Evolutionary conservation across 208 protist species (phyloP), one percentile per base, ranked within the genome.

Genomic region (Hexamita inflata): DNA sequence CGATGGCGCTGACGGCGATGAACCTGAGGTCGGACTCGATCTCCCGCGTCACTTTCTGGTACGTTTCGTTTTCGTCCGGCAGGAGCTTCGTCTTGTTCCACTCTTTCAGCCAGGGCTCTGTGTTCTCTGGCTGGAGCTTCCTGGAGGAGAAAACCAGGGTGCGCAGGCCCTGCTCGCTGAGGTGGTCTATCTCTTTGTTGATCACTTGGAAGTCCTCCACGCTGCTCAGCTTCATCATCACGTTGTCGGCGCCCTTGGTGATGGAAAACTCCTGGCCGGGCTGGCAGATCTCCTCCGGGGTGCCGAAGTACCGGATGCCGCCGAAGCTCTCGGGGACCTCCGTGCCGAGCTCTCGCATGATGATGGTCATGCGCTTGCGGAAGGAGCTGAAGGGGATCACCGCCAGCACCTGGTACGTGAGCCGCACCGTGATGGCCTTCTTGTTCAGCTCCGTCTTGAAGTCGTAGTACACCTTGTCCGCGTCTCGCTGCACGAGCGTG

Each of bases 1-100:
- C 95, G 2, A 98, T 93, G 15, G 93, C 95, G 1, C 92, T 96
- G 0, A 96, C 82, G 28, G 91, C 89, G 9, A 45, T 7, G 64
- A 70, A 70, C 9, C 4, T n/a, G 28, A 70, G 64, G 40, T 70
- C 64, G 9, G 11, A 15, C 64, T 70, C 64, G 11, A 70, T 7
- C 38, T 32, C 28, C 11, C 28, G 9, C 28, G 64, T 70, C 9
- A 42, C 19, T 15, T 7, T 11, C 34, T 49, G 4, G 40, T 70
- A 70, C 9, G 9, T 4, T 2, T 9, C 34, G 40, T 70, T 34
- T 15, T 45, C 38, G 9, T 70, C 64, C 9, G 64, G 64, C 64
- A 30, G 26, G 38, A 70, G 26, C 24, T n/a, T 42, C 7, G 42
- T n/a, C 38, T 40, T 4, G 28, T n/a, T 15, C 64, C 64, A 70